Percentiles rank a stretch among this genome's conserved stretches.
phyloP scores from a whole-genome alignment of 2,329 filamentous ascomycete genomes.

The Beauveria sp. region DNA sequence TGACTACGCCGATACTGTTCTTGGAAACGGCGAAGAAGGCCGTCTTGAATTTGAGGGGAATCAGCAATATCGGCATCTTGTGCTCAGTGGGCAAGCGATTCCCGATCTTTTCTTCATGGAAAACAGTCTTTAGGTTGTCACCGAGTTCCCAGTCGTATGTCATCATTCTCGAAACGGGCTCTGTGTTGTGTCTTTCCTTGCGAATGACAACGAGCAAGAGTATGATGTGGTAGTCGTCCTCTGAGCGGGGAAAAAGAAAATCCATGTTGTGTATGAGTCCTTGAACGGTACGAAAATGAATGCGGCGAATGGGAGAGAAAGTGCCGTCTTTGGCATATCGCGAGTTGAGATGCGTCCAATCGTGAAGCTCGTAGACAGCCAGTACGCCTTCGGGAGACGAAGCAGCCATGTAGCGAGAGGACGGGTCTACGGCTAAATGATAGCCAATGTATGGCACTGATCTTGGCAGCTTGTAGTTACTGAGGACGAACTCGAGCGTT shows the following conservation, averaged over 20 bases:
- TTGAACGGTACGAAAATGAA: slow-evolving; percentile 41
- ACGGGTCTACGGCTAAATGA: slow-evolving; percentile 70
- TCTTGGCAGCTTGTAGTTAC: slow-evolving; percentile 50
- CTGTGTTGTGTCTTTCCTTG: slow-evolving; percentile 25
- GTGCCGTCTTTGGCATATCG: slow-evolving; percentile 38
- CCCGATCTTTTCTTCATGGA: slow-evolving; percentile 40
- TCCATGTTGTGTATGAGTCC: slow-evolving; percentile 81
- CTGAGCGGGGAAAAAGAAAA: slow-evolving; percentile 66
- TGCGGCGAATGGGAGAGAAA: slow-evolving; percentile 51
- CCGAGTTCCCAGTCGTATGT: slow-evolving; percentile 55
- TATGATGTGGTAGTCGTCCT: slow-evolving; percentile 65
- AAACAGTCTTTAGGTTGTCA: slow-evolving; percentile 37
- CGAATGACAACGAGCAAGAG: slow-evolving; percentile 57
- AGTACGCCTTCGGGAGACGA: slow-evolving; percentile 65
- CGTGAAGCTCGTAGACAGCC: slow-evolving; percentile 62
- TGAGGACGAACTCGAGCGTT: slow-evolving; percentile 52
- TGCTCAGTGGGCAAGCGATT: slow-evolving; percentile 42
- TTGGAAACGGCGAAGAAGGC: slow-evolving; percentile 64
- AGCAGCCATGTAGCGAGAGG: slow-evolving; percentile 60
- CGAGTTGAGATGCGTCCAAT: slow-evolving; percentile 41
- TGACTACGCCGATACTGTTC: slow-evolving; percentile 48
- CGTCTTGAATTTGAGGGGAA: slow-evolving; percentile 63
- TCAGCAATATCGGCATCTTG: slow-evolving; percentile 59
- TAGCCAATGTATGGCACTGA: slow-evolving; percentile 52
- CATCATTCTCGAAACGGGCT: slow-evolving; percentile 39